A percentile compares a stretch with the other conserved stretches of the same genome.
phyloP scores from a whole-genome alignment of 1,284 basidiomycete genomes.

The Naganishia cerealis region DNA sequence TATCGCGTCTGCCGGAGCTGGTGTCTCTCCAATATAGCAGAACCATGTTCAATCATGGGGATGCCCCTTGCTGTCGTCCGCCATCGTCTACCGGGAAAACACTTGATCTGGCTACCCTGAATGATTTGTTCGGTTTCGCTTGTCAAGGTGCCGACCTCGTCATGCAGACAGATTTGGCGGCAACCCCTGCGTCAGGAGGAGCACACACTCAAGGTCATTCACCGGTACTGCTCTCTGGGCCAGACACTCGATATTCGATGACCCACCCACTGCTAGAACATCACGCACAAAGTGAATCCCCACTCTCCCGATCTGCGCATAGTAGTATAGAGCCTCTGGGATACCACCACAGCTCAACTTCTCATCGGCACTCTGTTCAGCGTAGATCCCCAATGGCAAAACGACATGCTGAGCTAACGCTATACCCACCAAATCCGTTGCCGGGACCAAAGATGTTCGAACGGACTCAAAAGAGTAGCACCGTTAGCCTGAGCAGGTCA shows the following conservation, averaged over 20 bases:
- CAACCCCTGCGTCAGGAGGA: neutral
- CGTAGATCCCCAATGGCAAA: neutral
- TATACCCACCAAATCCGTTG: neutral
- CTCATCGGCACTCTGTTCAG: neutral
- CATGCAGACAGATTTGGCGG: neutral
- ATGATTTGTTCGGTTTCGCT: neutral
- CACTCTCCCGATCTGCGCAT: neutral
- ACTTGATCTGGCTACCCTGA: neutral
- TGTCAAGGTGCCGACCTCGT: constrained; percentile 1
- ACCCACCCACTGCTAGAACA: neutral
- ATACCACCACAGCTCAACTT: neutral
- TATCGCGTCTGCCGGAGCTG: neutral
- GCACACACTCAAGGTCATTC: neutral
- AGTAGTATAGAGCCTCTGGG: neutral
- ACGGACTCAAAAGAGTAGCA: neutral
- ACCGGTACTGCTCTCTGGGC: neutral
- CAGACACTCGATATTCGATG: neutral
- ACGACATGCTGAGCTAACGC: neutral
- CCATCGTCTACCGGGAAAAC: neutral
- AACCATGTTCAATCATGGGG: no score
- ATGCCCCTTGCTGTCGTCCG: neutral
- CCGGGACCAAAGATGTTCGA: neutral
- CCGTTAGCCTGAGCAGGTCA: neutral
- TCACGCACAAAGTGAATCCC: neutral
- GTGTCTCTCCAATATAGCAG: neutral